Evolutionary conservation across 345 rosid species (phyloP).

Genomic region (Zanthoxylum bungeanum): DNA sequence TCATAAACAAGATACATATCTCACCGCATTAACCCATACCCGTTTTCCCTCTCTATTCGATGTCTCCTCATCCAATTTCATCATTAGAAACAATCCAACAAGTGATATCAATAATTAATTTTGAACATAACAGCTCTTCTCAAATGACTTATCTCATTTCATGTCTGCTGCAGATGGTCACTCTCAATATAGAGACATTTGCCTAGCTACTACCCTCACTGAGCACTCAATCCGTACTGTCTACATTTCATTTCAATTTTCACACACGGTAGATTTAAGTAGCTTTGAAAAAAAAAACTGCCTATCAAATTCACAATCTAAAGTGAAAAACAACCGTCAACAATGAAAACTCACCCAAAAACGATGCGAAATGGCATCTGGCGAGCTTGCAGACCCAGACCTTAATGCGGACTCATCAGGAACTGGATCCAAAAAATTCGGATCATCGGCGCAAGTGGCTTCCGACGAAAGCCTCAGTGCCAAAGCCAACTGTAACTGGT

Average conservation of each 20-base stretch:
- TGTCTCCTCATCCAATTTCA: not conserved
- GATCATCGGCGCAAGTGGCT: slow-evolving; percentile 94
- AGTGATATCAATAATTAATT: not conserved
- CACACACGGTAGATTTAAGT: not conserved
- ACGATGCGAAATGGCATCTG: slow-evolving; percentile 81
- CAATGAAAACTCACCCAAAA: slow-evolving; percentile 67
- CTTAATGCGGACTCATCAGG: slow-evolving; percentile 68
- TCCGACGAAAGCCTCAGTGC: slow-evolving; percentile 90
- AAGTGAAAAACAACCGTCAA: not conserved
- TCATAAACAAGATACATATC: not conserved
- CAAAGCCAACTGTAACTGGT: slow-evolving; percentile 95
- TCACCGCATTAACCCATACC: not conserved
- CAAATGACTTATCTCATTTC: not conserved
- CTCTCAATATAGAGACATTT: not conserved
- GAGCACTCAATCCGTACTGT: not conserved
- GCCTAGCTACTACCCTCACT: not conserved
- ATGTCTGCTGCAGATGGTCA: not conserved
- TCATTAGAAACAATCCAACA: not conserved
- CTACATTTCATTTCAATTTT: not conserved
- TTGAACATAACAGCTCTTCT: not conserved
- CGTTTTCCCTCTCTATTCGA: not conserved
- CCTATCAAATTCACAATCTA: not conserved
- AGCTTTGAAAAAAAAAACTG: not conserved
- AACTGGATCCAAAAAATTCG: slow-evolving; percentile 85
- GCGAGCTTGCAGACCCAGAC: slow-evolving; percentile 46